Base-by-base conservation (phyloP, 208 protist species). In the Angomonas deanei region DNA sequence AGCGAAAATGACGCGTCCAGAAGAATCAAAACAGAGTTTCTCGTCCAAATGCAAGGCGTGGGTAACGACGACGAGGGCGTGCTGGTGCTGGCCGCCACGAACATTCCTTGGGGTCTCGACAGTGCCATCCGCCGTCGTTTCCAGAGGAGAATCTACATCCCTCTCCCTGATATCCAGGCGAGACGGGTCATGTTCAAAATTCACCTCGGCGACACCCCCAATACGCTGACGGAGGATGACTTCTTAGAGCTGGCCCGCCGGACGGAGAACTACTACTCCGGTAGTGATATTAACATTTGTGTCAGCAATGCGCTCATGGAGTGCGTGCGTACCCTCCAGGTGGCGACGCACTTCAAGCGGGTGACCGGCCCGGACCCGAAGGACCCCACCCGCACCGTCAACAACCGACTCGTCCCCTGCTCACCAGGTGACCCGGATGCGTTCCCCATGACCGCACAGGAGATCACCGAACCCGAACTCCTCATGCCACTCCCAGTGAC, bases 1-100 rank as follows among this genome's bases (percentile, higher is more conserved):
- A 79, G 75, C 52, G 91, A 96, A 60, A 92, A 97, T 50, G 91
- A 97, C 46, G 87, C 86, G 3, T 91, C 97, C 4, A 80, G 98
- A 27, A 86, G 98, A 54, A 95, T 99, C 47, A 99, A 99, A 76
- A 99, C 98, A 17, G 99, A 99, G 83, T 99, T 99, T 66, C 82
- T 99, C 1, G 98, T 99, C 8, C 98, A 99, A 77, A 91, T 96
- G 86, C 86, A 97, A 39, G 92, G 91, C 42, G 93, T 92, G 3
- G 86, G 88, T 34, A 61, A 90, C 66, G 79, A 90, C 17, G 84
- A 92, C 38, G 87, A 97, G 50, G 81, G 86, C 8, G 86, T 97
- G 42, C 76, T 97, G 10, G 90, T 97, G 63, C 74, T 97, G 0
- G 94, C 86, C 13, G 94, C 94, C 2, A 96, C 90, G 26, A 97